Conservation (phyloP, 2,329 filamentous ascomycete species). For the Beauveria pseudobassiana region DNA sequence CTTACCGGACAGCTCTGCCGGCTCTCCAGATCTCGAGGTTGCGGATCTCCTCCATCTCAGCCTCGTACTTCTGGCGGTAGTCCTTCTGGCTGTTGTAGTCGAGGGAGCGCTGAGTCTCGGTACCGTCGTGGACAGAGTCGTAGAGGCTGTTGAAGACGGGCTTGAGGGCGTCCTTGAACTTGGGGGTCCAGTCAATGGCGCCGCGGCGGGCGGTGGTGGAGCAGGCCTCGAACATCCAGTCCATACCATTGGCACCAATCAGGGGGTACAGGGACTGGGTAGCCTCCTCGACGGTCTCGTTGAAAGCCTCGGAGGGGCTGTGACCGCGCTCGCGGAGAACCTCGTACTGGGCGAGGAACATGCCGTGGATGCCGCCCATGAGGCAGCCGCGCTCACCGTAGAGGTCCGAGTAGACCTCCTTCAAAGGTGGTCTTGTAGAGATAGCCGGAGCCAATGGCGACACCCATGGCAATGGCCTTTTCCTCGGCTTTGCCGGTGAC, state of each 20-base stretch:
- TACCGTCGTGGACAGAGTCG: constrained; percentile 82
- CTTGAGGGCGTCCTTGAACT: constrained; percentile 98
- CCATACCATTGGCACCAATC: constrained; percentile 96
- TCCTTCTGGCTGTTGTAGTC: constrained; percentile 95
- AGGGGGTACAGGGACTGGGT: constrained; percentile 97
- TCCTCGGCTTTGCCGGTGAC: constrained; percentile 97
- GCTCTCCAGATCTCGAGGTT: constrained; percentile 98
- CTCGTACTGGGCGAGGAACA: constrained; percentile 99
- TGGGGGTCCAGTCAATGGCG: constrained; percentile 96
- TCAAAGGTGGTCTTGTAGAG: constrained; percentile 99
- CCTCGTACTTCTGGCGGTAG: constrained; percentile 95
- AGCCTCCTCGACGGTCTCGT: constrained; percentile 99
- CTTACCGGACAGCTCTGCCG: constrained; percentile 89
- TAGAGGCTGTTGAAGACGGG: constrained; percentile 98
- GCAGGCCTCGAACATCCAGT: constrained; percentile 99
- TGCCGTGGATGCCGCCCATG: constrained; percentile 99
- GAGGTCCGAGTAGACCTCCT: constrained; percentile 99
- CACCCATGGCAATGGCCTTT: constrained; percentile 93
- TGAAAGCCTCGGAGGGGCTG: constrained; percentile 97
- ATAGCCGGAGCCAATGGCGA: constrained; percentile 95
- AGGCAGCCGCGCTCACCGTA: constrained; percentile 99
- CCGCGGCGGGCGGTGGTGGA: constrained; percentile 96
- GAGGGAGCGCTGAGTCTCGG: constrained; percentile 91
- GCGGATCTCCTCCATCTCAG: constrained; percentile 98
- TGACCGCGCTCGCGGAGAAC: constrained; percentile 98